Conservation (phyloP, 2,329 filamentous ascomycete genomes). For the Aspergillus pseudoglaucus region DNA sequence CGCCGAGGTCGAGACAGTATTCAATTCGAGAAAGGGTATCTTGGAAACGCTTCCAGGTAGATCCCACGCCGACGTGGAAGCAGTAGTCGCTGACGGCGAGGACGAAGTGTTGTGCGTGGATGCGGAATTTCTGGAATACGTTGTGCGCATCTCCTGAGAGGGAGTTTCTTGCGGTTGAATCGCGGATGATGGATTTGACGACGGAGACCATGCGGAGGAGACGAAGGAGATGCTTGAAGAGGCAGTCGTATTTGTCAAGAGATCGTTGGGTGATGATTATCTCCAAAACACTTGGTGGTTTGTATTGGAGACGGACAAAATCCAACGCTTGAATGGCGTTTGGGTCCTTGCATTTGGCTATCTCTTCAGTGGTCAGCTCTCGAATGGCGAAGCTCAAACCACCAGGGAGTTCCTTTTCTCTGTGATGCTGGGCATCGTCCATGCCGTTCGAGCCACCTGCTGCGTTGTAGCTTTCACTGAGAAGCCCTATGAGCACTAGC, state of each 20-base stretch:
- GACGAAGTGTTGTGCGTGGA: constrained; percentile 76
- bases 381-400: constrained; percentile 78
- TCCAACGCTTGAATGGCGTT: constrained; percentile 83
- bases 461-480: constrained; percentile 64
- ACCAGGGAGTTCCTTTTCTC: constrained; percentile 51
- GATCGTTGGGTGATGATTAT: constrained; percentile 65
- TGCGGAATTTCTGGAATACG: constrained; percentile 56
- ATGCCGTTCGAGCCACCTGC: constrained; percentile 12
- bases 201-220: constrained; percentile 74
- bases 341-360: constrained; percentile 75
- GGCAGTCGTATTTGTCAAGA: constrained; percentile 72
- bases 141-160: constrained; percentile 32
- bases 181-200: constrained; percentile 57
- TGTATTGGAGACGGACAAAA: constrained; percentile 82
- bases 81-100: constrained; percentile 67
- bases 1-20: constrained; percentile 44
- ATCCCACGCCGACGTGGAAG: constrained; percentile 68
- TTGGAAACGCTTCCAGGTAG: constrained; percentile 67
- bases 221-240: constrained; percentile 75
- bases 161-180: constrained; percentile 40
- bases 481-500: constrained; percentile 76
- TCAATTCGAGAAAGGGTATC: constrained; percentile 59
- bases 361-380: constrained; percentile 69
- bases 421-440: constrained; percentile 17
- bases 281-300: constrained; percentile 63